These are phyloP conservation scores for Spiromastix sp. DNA, from an alignment of 2,329 filamentous ascomycete species.

Conservation along the genomic window DNA sequence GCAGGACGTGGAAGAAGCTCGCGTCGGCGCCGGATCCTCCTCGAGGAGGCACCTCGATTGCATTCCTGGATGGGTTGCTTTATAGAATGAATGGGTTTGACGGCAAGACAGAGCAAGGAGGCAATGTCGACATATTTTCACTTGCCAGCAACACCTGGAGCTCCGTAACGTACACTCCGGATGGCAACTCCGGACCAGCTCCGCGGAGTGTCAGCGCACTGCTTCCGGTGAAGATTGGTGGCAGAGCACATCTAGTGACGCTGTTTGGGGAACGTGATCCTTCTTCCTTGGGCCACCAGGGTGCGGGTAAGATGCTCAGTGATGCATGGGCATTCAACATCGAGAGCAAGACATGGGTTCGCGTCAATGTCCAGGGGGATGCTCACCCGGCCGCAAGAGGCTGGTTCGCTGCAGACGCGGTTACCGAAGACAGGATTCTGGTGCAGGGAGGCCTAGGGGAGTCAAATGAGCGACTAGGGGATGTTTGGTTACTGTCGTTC, in stretches of 20 bases:
- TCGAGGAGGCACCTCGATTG: conserved; percentile 58
- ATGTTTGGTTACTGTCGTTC: conserved; percentile 41
- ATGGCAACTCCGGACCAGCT: too few relatives aligned
- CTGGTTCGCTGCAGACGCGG: conserved; percentile 45
- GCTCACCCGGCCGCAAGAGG: conserved; percentile 34
- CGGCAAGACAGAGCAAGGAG: conserved; percentile 58
- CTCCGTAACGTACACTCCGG: too few relatives aligned
- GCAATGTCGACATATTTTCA: conserved; percentile 55
- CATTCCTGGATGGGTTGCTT: conserved; percentile 52
- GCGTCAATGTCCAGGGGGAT: conserved; percentile 17
- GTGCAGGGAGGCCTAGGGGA: conserved; percentile 44
- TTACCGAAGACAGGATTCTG: conserved; percentile 25
- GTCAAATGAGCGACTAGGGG: conserved; percentile 40
- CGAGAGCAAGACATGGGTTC: conserved; percentile 22
- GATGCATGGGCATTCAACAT: conserved; percentile 42
- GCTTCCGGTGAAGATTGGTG: conserved; percentile 29
- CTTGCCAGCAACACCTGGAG: conserved; percentile 32
- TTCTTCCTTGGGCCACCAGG: conserved; percentile 42
- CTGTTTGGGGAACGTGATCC: conserved; percentile 46
- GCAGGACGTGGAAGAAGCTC: conserved; percentile 56
- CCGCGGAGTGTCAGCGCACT: conserved; percentile 42
- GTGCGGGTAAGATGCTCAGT: conserved; percentile 45
- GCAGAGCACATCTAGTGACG: conserved; percentile 35
- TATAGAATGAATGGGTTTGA: conserved; percentile 78
- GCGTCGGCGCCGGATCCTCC: conserved; percentile 56